Evolutionary conservation across 2,329 filamentous ascomycete genomes (phyloP), one percentile per base, ranked within the genome.

Genomic region (Paracorniculantispora psalliotae): DNA sequence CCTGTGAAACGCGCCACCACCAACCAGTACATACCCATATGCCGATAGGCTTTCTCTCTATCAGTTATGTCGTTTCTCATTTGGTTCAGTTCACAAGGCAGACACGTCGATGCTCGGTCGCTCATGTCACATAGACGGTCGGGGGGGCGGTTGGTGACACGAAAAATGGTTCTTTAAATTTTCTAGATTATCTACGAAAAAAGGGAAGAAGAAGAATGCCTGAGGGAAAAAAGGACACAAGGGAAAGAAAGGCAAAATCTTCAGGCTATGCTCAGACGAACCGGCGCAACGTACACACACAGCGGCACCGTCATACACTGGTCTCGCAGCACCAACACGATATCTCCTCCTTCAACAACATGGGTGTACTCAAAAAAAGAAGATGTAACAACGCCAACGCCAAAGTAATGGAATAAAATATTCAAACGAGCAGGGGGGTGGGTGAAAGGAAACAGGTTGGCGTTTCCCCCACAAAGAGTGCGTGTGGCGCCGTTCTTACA

Each of bases 401-500:
- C 51, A 44, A 13, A 44, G 26, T 23, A 44, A 44, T 54, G 51
- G 26, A 12, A 26, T 49, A 30, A 49, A 62, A 62, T 57, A 67
- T 51, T 35, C 48, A 51, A 33, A 52, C 30, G 21, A 13, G 26
- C 5, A 37, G 17, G 4, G n/a, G n/a, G n/a, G n/a, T n/a, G n/a
- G 46, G 46, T 15, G 9, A 49, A 39, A 13, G 8, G 41, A 17
- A 41, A n/a, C 21, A 17, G 17, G 47, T 28, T 2, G 21, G 30
- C 35, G 30, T 9, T 23, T 51, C 6, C 30, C 12, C 12, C 46
- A 10, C n/a, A n/a, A n/a, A n/a, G n/a, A n/a, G n/a, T n/a, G n/a
- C 25, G 25, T n/a, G 39, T 25, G 2, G 4, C 43, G n/a, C 41
- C 13, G 19, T 8, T n/a, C 48, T 81, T 69, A 96, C 88, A 97